A percentile compares a stretch with the other conserved stretches of the same genome.
Evolutionary conservation across 2,329 filamentous ascomycete genomes (phyloP).

Genomic region (Xylariaceae sp.): DNA sequence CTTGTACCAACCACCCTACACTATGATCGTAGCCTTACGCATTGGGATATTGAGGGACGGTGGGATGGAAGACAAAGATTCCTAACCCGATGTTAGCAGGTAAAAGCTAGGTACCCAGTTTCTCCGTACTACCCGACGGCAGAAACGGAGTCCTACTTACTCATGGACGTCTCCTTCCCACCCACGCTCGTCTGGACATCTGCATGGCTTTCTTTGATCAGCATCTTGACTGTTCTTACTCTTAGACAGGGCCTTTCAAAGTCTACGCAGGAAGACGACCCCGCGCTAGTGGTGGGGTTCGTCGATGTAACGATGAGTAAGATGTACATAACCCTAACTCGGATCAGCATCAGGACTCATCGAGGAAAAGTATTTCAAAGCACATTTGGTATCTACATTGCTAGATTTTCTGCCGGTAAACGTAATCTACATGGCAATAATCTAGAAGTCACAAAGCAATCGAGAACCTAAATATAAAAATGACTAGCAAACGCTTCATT

Average conservation of each 20-base stretch:
- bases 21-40: constrained; percentile 56
- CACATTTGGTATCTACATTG: too few relatives aligned
- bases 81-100: constrained; percentile 54
- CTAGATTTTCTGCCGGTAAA: too few relatives aligned
- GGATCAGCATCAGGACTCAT: neutral
- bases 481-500: too few relatives aligned
- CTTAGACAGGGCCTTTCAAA: neutral
- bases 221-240: constrained; percentile 42
- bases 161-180: constrained; percentile 58
- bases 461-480: too few relatives aligned
- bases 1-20: constrained; percentile 1
- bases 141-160: too few relatives aligned
- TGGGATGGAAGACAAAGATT: constrained; percentile 87
- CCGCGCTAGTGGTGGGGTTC: neutral
- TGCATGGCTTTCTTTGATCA: constrained; percentile 56
- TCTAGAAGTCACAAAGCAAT: too few relatives aligned
- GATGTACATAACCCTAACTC: neutral
- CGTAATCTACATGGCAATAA: too few relatives aligned
- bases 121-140: constrained; percentile 1
- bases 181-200: constrained; percentile 55
- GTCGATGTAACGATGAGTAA: neutral
- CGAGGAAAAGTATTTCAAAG: too few relatives aligned
- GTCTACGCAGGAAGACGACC: neutral
- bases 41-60: constrained; percentile 81
- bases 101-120: neutral